Evolutionary conservation across 768 basidiomycete genomes (phyloP), one percentile per base, ranked within the genome.

Genomic region (Leccinellum luteum): DNA sequence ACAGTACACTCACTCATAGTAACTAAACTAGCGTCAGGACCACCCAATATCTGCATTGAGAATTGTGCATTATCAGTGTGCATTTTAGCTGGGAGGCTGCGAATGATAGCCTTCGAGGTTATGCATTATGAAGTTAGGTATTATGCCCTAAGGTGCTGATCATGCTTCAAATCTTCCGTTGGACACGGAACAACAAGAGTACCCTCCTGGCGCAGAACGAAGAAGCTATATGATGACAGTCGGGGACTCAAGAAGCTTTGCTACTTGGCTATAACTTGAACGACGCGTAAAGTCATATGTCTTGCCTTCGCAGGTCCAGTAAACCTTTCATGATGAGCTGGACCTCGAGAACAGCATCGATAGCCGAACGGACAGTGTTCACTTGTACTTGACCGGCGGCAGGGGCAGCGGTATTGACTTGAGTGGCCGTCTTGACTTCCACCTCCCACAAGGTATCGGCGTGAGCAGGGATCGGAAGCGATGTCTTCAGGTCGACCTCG

Each of bases 371-470:
- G n/a, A 92, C 76, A 5, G 90, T 91, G 3, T 82, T 87, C 59
- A 87, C 86, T 68, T 86, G 89, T 9, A 69, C 61, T 44, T 74
- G 70, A 19, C 70, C 68, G 30, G 56, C 49, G 32, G 52, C 57
- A 28, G 70, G 58, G 23, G 63, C 70, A 0, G 86, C 88, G 57
- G 89, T 90, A 15, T 87, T 83, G 45, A 89, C 84, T 6, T 92
- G 92, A 3, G 79, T 77, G 2, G 90, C 88, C 1, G 91, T 91
- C 70, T 89, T 92, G 51, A 92, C 90, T 74, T 93, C 89, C 35
- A 94, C 90, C 68, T 92, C 87, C 91, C 91, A 94, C 6, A 90
- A 77, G 0, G 90, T 89, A 62, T 90, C 89, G 8, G 84, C 74
- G 55, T 89, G 87, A n/a, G 88, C 88, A 35, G 88, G 86, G 47